Percentiles rank a stretch among this genome's conserved stretches.
These are phyloP conservation scores for Centaurea solstitialis DNA, from an alignment of 129 eudicot species.

Conservation along the genomic window DNA sequence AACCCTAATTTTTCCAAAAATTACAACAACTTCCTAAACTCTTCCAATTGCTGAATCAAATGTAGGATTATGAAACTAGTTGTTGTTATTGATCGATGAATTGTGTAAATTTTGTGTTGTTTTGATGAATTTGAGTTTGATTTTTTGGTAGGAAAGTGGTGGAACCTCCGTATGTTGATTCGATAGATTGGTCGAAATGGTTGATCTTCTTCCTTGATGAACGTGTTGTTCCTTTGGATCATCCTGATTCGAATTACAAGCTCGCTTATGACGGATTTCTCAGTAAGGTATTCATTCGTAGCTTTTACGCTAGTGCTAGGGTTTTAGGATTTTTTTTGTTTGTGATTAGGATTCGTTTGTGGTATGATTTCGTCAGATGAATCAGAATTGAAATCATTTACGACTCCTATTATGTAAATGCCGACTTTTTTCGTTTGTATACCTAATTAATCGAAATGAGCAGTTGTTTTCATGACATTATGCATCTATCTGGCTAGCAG, in stretches of 20 bases:
- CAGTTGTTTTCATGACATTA: not conserved
- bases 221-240: slow-evolving; percentile 34
- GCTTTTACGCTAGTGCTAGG: not conserved
- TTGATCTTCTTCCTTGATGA: slow-evolving; percentile 38
- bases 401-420: not conserved
- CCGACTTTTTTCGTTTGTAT: not conserved
- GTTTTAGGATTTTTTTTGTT: not conserved
- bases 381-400: not conserved
- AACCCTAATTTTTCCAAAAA: not conserved
- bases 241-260: slow-evolving; percentile 35
- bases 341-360: not conserved
- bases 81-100: not conserved
- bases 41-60: not conserved
- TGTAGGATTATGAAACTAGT: not conserved
- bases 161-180: slow-evolving; percentile 15
- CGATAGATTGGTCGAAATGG: slow-evolving; percentile 39
- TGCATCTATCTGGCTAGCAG: not conserved
- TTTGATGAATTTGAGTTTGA: not conserved
- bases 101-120: not conserved
- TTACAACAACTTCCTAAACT: not conserved
- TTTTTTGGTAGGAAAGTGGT: slow-evolving; percentile 21
- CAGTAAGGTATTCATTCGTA: slow-evolving; percentile 24
- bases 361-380: not conserved
- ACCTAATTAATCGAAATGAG: not conserved
- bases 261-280: slow-evolving; percentile 42